phyloP scores from a whole-genome alignment of 768 basidiomycete genomes.

The Myochromella boudieri region DNA sequence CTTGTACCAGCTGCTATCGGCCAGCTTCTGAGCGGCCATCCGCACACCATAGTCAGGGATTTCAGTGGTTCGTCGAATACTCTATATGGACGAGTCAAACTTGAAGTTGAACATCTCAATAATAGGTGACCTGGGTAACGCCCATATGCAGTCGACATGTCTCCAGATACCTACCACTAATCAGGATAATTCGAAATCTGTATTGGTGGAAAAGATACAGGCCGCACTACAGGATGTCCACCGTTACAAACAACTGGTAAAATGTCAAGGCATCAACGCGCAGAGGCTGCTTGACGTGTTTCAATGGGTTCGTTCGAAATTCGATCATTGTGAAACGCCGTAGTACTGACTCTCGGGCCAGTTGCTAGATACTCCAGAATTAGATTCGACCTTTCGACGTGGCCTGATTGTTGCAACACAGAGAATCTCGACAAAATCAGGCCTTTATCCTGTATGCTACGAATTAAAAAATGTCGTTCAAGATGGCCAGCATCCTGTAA shows the following conservation, averaged over 20 bases:
- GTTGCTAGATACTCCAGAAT: neutral
- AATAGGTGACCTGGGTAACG: too few relatives aligned
- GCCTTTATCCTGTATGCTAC: neutral
- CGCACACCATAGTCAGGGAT: too few relatives aligned
- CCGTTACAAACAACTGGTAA: neutral
- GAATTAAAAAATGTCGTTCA: neutral
- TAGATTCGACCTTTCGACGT: neutral
- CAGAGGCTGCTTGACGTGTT: constrained; percentile 3
- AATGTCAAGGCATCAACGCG: neutral
- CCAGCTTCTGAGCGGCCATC: too few relatives aligned
- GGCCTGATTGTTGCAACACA: neutral
- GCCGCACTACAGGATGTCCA: too few relatives aligned
- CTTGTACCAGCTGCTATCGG: too few relatives aligned
- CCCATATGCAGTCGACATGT: too few relatives aligned
- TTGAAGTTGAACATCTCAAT: too few relatives aligned
- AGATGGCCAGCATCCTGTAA: neutral
- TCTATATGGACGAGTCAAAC: too few relatives aligned
- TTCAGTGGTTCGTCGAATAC: too few relatives aligned
- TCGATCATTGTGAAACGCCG: neutral
- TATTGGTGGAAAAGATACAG: too few relatives aligned
- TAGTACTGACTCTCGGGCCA: neutral
- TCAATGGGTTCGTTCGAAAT: neutral
- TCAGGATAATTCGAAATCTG: too few relatives aligned
- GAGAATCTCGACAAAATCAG: neutral
- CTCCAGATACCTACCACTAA: too few relatives aligned